A percentile compares a stretch with the other conserved stretches of the same genome.
phyloP scores from a whole-genome alignment of 2,329 filamentous ascomycete species.

The Pseudogymnoascus sp. region DNA sequence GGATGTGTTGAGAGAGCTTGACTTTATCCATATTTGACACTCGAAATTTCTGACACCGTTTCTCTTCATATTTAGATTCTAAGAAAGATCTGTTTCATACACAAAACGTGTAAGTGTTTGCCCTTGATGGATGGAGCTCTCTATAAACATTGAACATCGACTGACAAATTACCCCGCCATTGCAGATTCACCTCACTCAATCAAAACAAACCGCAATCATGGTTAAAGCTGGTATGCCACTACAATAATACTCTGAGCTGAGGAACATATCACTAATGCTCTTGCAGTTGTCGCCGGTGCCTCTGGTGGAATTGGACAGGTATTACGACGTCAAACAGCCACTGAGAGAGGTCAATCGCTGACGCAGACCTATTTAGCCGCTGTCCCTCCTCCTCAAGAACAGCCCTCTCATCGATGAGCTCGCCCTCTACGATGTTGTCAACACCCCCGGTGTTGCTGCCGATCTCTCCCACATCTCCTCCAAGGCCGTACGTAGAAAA shows the following conservation, averaged over 20 bases:
- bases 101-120: not conserved
- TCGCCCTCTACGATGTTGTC: slow-evolving; percentile 97
- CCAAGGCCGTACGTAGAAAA: slow-evolving; percentile 48
- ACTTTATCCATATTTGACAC: not conserved
- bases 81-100: not conserved
- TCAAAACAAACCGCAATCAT: slow-evolving; percentile 31
- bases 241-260: not conserved
- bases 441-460: slow-evolving; percentile 95
- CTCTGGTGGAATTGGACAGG: slow-evolving; percentile 97
- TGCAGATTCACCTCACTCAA: slow-evolving; percentile 5
- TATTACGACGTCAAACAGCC: slow-evolving; percentile 34
- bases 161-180: slow-evolving; percentile 11
- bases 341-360: slow-evolving; percentile 9
- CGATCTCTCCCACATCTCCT: slow-evolving; percentile 96
- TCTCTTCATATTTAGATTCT: not conserved
- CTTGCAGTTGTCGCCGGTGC: slow-evolving; percentile 78
- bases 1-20: not conserved
- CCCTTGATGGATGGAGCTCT: not conserved
- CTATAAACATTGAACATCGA: not conserved
- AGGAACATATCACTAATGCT: slow-evolving; percentile 9
- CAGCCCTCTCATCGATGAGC: slow-evolving; percentile 78
- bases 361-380: slow-evolving; percentile 48
- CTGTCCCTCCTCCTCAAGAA: slow-evolving; percentile 94
- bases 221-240: slow-evolving; percentile 52
- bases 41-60: not conserved